phyloP scores from a whole-genome alignment of 75 land plant species.

The Azolla pinnata region DNA sequence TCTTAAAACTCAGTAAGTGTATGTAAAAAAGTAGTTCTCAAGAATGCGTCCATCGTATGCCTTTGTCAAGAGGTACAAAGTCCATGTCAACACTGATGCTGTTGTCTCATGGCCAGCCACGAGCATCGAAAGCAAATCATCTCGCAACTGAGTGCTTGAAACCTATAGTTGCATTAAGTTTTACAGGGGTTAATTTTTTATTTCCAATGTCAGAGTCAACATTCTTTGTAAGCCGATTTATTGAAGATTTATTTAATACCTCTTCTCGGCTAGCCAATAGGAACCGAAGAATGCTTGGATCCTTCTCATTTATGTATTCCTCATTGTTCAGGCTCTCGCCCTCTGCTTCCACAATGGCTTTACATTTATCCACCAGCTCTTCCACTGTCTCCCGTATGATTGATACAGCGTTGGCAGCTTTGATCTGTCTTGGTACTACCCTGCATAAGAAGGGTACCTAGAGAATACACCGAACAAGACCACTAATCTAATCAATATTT shows the following conservation, averaged over 20 bases:
- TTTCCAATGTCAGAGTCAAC: neutral
- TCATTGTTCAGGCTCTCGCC: constrained; percentile 72
- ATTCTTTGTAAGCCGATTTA: too few relatives aligned
- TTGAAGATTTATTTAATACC: too few relatives aligned
- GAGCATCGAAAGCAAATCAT: constrained; percentile 93
- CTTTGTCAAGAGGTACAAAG: constrained; percentile 83
- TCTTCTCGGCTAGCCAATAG: constrained; percentile 93
- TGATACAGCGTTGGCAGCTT: constrained; percentile 76
- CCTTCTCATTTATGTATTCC: constrained; percentile 89
- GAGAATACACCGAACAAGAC: neutral
- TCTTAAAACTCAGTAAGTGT: too few relatives aligned
- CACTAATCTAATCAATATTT: too few relatives aligned
- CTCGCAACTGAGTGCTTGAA: constrained; percentile 77
- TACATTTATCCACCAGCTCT: constrained; percentile 71
- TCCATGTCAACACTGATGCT: constrained; percentile 96
- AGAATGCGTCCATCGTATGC: too few relatives aligned
- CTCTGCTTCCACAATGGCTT: constrained; percentile 80
- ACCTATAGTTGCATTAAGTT: constrained; percentile 53
- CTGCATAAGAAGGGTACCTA: constrained; percentile 73
- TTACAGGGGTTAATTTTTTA: neutral
- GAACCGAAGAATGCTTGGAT: constrained; percentile 95
- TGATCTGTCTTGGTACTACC: constrained; percentile 84
- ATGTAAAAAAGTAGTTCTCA: too few relatives aligned
- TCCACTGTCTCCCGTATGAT: constrained; percentile 78
- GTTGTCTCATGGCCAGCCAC: constrained; percentile 99